These are phyloP conservation scores for Apiotrichum montevideense DNA, from an alignment of 1,284 basidiomycete genomes.

Conservation along the genomic window DNA sequence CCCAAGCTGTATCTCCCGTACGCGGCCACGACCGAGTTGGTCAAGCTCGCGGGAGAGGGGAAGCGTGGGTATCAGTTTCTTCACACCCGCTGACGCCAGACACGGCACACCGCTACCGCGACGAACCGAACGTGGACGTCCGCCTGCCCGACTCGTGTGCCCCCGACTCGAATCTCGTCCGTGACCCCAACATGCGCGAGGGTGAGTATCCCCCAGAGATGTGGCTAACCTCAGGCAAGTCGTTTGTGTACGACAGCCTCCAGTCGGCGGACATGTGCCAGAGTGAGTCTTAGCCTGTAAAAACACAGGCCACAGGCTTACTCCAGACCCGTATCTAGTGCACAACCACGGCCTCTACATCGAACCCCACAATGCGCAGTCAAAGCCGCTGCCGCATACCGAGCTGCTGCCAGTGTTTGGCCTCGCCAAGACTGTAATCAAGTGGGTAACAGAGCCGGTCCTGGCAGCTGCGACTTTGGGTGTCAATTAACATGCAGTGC, in stretches of 20 bases:
- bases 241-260: constrained; percentile 40
- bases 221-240: constrained; percentile 19
- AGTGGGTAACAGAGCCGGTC: constrained; percentile 13
- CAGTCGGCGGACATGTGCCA: constrained; percentile 43
- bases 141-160: constrained; percentile 36
- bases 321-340: constrained; percentile 38
- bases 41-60: constrained; percentile 45
- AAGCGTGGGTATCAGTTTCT: constrained; percentile 36
- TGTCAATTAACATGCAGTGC: constrained; percentile 27
- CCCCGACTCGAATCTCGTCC: constrained; percentile 35
- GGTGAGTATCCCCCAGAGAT: not conserved
- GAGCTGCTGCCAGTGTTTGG: constrained; percentile 44
- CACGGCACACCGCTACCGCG: constrained; percentile 12
- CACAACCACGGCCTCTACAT: constrained; percentile 43
- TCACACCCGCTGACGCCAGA: not conserved
- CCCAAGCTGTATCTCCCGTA: constrained; percentile 49
- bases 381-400: constrained; percentile 43
- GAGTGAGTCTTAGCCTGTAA: constrained; percentile 8
- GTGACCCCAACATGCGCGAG: constrained; percentile 15
- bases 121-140: constrained; percentile 35
- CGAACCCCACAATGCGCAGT: constrained; percentile 37
- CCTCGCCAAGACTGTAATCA: constrained; percentile 45
- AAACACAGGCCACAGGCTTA: not conserved
- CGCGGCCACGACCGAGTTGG: constrained; percentile 41
- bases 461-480: not conserved